Evolutionary conservation across 2,329 filamentous ascomycete species (phyloP), one percentile per base, ranked within the genome.

Genomic region (Bimuria novae-zelandiae): DNA sequence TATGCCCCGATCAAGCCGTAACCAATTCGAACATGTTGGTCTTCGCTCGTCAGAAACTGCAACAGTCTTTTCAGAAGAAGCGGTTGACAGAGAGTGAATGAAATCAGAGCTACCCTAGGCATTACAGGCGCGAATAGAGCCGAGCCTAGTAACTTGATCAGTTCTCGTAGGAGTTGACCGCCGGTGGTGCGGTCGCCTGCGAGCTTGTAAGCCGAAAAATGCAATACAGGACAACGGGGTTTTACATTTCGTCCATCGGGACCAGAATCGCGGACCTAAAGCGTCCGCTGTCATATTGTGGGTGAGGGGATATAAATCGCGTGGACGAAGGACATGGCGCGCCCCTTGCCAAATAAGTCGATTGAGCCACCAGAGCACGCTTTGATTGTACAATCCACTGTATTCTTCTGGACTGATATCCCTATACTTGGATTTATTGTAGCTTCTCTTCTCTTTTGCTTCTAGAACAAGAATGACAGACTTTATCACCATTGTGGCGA

Each of bases 1-100:
- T 75, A 78, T 14, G 77, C 76, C 11, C 74, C 77, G 48, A 78
- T 75, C 3, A 80, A 55, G 1, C 74, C 77, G 53, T 77, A 77
- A 2, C 77, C 76, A 16, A 70, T 59, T 16, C 22, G 74, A 71
- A 3, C 65, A 46, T 27, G 32, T 3, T 23, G 22, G 10, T 21
- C 29, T 22, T 21, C 37, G 14, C 14, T 50, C 17, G 29, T 50
- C 36, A 21, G 51, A 41, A 49, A 57, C 4, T 49, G 11, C 19
- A 57, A 30, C 3, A 55, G 19, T 7, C 52, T 40, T 7, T 40
- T 19, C 2, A 57, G 12, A n/a, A 57, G 35, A n/a, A 57, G 17
- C 23, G 55, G 55, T 22, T 57, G 55, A 29, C 55, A 55, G 32
- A 57, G 37, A 5, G 43, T 52, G 35, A 57, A 57, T 1, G 16